Base-by-base conservation (phyloP, 1,139 yeast genomes). In the Scheffersomyces illinoinensis region DNA sequence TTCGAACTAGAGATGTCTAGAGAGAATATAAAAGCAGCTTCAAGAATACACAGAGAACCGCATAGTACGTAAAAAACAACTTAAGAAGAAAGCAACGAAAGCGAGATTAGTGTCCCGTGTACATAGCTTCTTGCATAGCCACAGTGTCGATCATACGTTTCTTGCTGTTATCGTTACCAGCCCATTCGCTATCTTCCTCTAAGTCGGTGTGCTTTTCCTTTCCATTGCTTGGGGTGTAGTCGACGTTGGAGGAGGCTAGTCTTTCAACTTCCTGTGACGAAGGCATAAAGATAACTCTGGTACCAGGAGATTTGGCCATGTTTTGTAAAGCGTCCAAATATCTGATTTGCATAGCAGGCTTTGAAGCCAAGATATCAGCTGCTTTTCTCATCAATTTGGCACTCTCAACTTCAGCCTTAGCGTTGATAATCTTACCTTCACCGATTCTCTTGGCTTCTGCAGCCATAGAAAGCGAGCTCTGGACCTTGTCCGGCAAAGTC, bases 311-410 rank as follows among this genome's bases (percentile, higher is more conserved):
- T 66, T 78, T 85, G 47, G 92, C 90, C 92, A 89, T 88, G 61
- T 78, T 79, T 73, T 88, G 91, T 85, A 89, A 86, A n/a, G 93
- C 93, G 68, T 89, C 93, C 72, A 89, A 81, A 71, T 89, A 89
- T 72, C 93, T 78, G 69, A 89, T 89, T 76, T 89, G 93, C 91
- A 89, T 87, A 47, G 93, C 93, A 5, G 92, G 87, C 66, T 87
- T 87, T 52, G 91, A 86, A 47, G 91, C 90, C 69, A 89, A 81
- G 59, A 89, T 88, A 71, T 89, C 92, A 55, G 93, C 91, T 39
- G 93, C 92, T 73, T 87, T 86, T 76, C 93, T 82, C 92, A 89
- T 88, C 66, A 88, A 81, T 71, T 87, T 88, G 59, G 93, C 92
- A 68, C 87, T 79, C 72, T 89, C 93, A 57, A 88, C 92, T 74